A percentile compares a stretch with the other conserved stretches of the same genome.
These are phyloP conservation scores for Neurospora africana DNA, from an alignment of 495 filamentous ascomycete species.

Conservation along the genomic window DNA sequence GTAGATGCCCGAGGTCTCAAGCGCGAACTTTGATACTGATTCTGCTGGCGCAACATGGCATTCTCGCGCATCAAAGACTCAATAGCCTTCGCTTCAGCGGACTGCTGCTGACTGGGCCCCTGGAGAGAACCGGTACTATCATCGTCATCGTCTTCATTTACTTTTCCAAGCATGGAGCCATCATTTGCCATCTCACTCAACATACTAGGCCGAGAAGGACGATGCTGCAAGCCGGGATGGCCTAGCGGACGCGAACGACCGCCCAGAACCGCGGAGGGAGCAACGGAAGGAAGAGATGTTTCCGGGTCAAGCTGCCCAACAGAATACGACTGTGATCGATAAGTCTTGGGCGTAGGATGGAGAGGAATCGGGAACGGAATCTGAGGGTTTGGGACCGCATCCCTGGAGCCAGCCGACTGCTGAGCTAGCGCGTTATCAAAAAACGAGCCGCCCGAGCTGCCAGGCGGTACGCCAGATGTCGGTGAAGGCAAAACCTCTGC, in stretches of 20 bases:
- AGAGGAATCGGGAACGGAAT: conserved; percentile 87
- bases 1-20: conserved; percentile 54
- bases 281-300: conserved; percentile 36
- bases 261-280: conserved; percentile 30
- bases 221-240: conserved; percentile 61
- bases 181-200: conserved; percentile 70
- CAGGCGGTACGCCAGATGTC: conserved; percentile 51
- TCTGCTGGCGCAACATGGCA: conserved; percentile 55
- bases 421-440: conserved; percentile 34
- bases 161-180: conserved; percentile 57
- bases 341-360: conserved; percentile 83
- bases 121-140: conserved; percentile 52
- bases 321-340: conserved; percentile 93
- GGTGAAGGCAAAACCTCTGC: conserved; percentile 70
- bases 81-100: conserved; percentile 55
- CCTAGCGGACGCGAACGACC: conserved; percentile 44
- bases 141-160: conserved; percentile 70
- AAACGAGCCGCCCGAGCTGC: conserved; percentile 32
- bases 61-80: conserved; percentile 67
- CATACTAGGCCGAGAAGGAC: conserved; percentile 78
- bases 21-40: conserved; percentile 48
- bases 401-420: conserved; percentile 33
- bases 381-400: conserved; percentile 42
- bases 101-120: conserved; percentile 36
- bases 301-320: conserved; percentile 85